Conservation (phyloP, 2,329 filamentous ascomycete genomes). For the Verticillium alfalfae region DNA sequence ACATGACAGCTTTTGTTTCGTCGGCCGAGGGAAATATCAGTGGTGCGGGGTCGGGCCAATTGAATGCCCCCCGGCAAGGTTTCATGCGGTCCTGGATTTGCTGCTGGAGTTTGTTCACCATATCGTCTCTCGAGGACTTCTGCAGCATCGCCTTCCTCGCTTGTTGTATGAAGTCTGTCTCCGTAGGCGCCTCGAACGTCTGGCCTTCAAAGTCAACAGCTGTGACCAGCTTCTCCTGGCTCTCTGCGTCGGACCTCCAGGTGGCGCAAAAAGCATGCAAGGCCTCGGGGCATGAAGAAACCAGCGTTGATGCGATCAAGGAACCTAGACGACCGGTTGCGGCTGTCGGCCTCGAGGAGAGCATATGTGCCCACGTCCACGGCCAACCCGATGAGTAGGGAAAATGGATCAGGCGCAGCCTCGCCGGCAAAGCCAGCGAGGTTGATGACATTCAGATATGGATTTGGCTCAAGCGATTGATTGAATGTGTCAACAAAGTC, state of each 20-base stretch:
- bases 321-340: constrained; percentile 43
- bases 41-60: constrained; percentile 38
- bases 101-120: constrained; percentile 1
- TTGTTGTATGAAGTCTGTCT: neutral
- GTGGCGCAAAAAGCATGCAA: constrained; percentile 45
- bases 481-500: constrained; percentile 42
- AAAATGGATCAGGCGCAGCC: constrained; percentile 30
- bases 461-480: constrained; percentile 25
- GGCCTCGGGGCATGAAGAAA: constrained; percentile 50
- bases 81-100: constrained; percentile 2
- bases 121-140: neutral
- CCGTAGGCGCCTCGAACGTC: neutral
- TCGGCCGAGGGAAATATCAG: constrained; percentile 42
- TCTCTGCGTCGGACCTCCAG: constrained; percentile 34
- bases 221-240: constrained; percentile 14
- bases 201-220: constrained; percentile 23
- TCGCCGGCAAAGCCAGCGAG: constrained; percentile 30
- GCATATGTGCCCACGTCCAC: constrained; percentile 34
- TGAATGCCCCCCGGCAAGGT: constrained; percentile 26
- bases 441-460: constrained; percentile 33
- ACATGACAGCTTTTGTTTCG: constrained; percentile 7
- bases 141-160: neutral
- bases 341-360: constrained; percentile 31
- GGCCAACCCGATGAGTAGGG: constrained; percentile 34
- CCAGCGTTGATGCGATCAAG: constrained; percentile 50